These are phyloP conservation scores for Huntiella bhutanensis DNA, from an alignment of 2,329 filamentous ascomycete species.

Conservation along the genomic window DNA sequence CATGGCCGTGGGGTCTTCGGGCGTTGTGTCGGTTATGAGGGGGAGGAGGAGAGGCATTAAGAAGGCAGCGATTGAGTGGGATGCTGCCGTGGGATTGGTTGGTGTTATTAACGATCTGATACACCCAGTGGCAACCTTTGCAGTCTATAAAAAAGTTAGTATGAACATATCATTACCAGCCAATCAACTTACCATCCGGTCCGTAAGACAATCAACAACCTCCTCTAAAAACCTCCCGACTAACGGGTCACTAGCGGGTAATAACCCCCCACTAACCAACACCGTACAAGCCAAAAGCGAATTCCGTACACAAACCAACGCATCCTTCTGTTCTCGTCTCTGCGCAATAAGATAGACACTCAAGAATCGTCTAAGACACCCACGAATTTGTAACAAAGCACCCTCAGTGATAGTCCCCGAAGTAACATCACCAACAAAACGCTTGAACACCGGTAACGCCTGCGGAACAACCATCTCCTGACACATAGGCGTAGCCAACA, in stretches of 20 bases:
- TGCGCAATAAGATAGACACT: conserved; percentile 60
- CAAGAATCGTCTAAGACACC: conserved; percentile 65
- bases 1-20: conserved; percentile 64
- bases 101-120: conserved; percentile 65
- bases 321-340: conserved; percentile 54
- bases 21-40: conserved; percentile 51
- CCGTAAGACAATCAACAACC: conserved; percentile 64
- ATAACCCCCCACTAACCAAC: conserved; percentile 61
- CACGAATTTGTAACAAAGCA: conserved; percentile 54
- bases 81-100: conserved; percentile 40
- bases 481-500: conserved; percentile 65
- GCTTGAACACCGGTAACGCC: conserved; percentile 74
- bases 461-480: conserved; percentile 80
- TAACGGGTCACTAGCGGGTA: conserved; percentile 57
- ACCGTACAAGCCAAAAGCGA: conserved; percentile 75
- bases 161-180: neutral
- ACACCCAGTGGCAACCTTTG: conserved; percentile 80
- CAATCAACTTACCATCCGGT: conserved; percentile 49
- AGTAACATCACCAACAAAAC: conserved; percentile 66
- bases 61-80: conserved; percentile 55
- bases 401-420: conserved; percentile 24
- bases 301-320: conserved; percentile 81
- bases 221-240: conserved; percentile 60
- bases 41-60: conserved; percentile 56
- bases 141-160: conserved; percentile 32